These are phyloP conservation scores for Acanthamoeba lenticulata DNA, from an alignment of 208 protist species.

Conservation along the genomic window DNA sequence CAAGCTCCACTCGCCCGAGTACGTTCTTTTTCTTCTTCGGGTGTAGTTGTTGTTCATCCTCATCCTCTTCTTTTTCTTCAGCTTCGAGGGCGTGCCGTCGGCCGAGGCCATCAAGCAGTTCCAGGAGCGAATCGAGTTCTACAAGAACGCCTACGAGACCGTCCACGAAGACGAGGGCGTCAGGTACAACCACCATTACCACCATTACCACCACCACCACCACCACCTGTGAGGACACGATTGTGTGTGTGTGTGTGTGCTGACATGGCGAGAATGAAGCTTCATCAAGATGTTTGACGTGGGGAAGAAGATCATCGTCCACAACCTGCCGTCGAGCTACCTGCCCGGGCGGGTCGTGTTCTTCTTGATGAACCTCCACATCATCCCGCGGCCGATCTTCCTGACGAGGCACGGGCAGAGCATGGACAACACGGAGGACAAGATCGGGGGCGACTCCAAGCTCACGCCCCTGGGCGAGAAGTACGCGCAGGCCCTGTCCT, in stretches of 20 bases:
- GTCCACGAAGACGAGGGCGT: conserved; percentile 71
- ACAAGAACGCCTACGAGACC: conserved; percentile 72
- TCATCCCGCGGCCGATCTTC: conserved; percentile 74
- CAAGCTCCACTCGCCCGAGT: conserved; percentile 75
- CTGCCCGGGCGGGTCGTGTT: conserved; percentile 75
- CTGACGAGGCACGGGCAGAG: conserved; percentile 83
- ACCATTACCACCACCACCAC: not conserved
- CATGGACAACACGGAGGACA: conserved; percentile 79
- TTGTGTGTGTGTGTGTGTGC: not conserved
- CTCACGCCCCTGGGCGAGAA: conserved; percentile 61
- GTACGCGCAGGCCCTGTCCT: conserved; percentile 65
- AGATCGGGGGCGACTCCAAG: conserved; percentile 77
- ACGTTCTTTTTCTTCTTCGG: not conserved
- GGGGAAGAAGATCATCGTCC: conserved; percentile 70
- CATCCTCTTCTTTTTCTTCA: not conserved
- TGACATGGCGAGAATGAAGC: not conserved
- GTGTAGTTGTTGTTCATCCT: not conserved
- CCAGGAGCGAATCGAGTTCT: conserved; percentile 65
- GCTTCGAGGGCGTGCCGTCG: conserved; percentile 64
- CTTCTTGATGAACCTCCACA: conserved; percentile 83
- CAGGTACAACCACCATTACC: conserved; percentile 21
- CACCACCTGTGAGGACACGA: not conserved
- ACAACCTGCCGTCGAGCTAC: conserved; percentile 74
- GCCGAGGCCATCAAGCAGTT: conserved; percentile 78
- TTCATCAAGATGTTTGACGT: conserved; percentile 74